phyloP scores from a whole-genome alignment of 1,284 basidiomycete species.

The Omphalotus olearius region DNA sequence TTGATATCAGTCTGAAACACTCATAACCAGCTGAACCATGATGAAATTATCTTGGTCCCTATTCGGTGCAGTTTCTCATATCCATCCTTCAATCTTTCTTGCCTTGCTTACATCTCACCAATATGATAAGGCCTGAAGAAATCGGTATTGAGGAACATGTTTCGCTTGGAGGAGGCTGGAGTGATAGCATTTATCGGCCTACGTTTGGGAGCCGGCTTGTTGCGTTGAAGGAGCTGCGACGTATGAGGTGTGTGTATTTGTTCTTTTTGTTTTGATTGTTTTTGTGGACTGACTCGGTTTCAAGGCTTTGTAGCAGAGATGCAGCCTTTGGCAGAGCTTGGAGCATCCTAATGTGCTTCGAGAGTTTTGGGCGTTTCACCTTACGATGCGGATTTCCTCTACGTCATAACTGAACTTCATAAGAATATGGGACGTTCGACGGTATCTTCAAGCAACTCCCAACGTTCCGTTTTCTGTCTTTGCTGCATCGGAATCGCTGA shows the following conservation, averaged over 20 bases:
- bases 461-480: too few relatives aligned
- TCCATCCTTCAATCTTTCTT: too few relatives aligned
- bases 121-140: slow-evolving; percentile 5
- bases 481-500: too few relatives aligned
- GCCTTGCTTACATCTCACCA: too few relatives aligned
- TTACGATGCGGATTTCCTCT: slow-evolving; percentile 2
- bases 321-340: slow-evolving; percentile 6
- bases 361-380: slow-evolving; percentile 6
- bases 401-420: slow-evolving; percentile 9
- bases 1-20: too few relatives aligned
- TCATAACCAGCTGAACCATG: too few relatives aligned
- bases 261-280: neutral
- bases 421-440: slow-evolving; percentile 3
- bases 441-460: slow-evolving; percentile 10
- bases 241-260: slow-evolving; percentile 6
- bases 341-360: slow-evolving; percentile 9
- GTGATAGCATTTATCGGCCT: neutral
- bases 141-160: slow-evolving; percentile 1
- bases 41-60: too few relatives aligned
- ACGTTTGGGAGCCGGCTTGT: neutral
- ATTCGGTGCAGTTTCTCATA: too few relatives aligned
- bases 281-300: neutral
- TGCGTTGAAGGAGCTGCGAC: slow-evolving; percentile 10
- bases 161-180: neutral
- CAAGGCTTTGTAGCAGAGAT: slow-evolving; percentile 6